Percentiles rank a stretch among this genome's conserved stretches.
Conservation (phyloP, 2,329 filamentous ascomycete genomes). For the Orbilia blumenaviensis region DNA sequence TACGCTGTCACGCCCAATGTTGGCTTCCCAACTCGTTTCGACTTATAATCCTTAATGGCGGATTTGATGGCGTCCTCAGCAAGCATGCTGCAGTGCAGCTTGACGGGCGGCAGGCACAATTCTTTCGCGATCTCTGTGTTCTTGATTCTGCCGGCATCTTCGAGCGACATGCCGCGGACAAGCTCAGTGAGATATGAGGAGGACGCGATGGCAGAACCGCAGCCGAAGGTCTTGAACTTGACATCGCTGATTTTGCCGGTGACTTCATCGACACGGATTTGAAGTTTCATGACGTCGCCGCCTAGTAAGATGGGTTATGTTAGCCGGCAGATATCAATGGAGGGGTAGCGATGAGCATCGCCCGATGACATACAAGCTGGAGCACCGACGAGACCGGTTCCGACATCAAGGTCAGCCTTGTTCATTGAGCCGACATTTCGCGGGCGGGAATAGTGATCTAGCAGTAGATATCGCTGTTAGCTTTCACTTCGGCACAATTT, state of each 20-base stretch:
- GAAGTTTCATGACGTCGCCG: constrained; percentile 92
- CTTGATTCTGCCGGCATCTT: constrained; percentile 89
- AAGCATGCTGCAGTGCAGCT: constrained; percentile 92
- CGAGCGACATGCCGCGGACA: constrained; percentile 93
- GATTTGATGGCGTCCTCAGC: constrained; percentile 93
- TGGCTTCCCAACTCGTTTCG: constrained; percentile 70
- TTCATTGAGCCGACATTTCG: constrained; percentile 81
- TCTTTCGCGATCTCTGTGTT: constrained; percentile 99
- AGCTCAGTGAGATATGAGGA: constrained; percentile 94
- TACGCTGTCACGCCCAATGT: constrained; percentile 55
- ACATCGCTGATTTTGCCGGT: constrained; percentile 91
- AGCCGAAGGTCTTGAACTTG: constrained; percentile 98
- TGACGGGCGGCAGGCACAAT: constrained; percentile 85
- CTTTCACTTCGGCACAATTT: constrained; percentile 27
- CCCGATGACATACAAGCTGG: constrained; percentile 66
- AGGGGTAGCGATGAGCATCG: constrained; percentile 1
- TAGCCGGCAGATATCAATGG: not conserved
- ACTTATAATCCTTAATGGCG: constrained; percentile 89
- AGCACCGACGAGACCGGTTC: constrained; percentile 89
- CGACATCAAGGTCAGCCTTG: constrained; percentile 83
- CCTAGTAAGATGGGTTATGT: constrained; percentile 46
- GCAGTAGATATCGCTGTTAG: constrained; percentile 61
- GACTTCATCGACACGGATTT: constrained; percentile 83
- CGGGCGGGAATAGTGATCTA: constrained; percentile 84
- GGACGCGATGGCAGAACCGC: constrained; percentile 91